Base-by-base conservation (phyloP, 805 yeast species). In the Candida easanensis region DNA sequence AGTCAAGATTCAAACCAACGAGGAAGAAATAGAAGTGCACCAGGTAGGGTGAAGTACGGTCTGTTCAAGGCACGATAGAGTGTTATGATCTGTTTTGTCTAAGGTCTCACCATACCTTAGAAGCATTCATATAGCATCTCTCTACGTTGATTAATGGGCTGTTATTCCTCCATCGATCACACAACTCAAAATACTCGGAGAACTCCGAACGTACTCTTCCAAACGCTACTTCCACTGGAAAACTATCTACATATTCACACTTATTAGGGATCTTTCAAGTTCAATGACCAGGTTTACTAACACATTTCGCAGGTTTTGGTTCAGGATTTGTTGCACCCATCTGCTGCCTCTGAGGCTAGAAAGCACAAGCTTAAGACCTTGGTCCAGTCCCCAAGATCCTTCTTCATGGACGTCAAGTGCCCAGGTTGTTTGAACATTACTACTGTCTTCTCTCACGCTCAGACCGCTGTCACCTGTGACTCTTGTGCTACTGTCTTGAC, bases 391-490 rank as follows among this genome's bases (percentile, higher is more conserved):
- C 99, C 99, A 76, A 88, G 98, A 84, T 90, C 98, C 51, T 93
- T 79, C 84, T 93, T 93, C 86, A 90, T 93, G 97, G 99, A 93
- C 71, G 99, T 93, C 64, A 93, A 91, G 77, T 93, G 99, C 77
- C 98, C 95, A 75, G 98, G 99, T 66, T 93, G 99, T 80, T 81
- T 91, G 73, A 86, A 84, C 83, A 93, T 93, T 80, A 89, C 99
- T 75, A 91, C 97, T 62, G 98, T 93, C 61, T 93, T 93, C 86
- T 91, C 98, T 56, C 99, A 93, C 76, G 98, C 99, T 61, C 99
- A 93, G 82, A 93, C 99, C 65, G 98, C 97, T 66, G 99, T 93
- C 67, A 86, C 97, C 68, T 93, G 99, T 82, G 98, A 95, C 69
- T 82, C 95, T 45, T 93, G 99, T 79, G 84, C 98, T 60, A 88